Evolutionary conservation across 164 flowering plant genomes (phyloP).

Genomic region (Amborella trichopoda): DNA sequence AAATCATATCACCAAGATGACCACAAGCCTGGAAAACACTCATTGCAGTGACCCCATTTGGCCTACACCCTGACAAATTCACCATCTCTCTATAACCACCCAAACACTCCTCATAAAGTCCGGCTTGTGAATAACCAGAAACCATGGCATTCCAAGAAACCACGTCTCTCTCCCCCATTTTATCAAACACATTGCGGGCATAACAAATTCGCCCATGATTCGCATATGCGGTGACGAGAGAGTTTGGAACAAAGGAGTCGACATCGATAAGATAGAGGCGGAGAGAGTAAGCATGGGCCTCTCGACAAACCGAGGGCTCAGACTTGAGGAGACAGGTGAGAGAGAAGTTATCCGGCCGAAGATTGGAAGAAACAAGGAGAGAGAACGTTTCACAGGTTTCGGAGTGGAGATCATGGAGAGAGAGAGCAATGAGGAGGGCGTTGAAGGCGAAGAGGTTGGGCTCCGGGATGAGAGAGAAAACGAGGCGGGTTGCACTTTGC

Average conservation of each 20-base stretch:
- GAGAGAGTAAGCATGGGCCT: constrained; percentile 40
- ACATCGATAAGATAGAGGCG: constrained; percentile 37
- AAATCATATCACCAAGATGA: constrained; percentile 45
- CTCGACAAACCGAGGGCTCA: constrained; percentile 23
- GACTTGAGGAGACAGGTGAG: constrained; percentile 58
- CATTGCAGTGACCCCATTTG: constrained; percentile 42
- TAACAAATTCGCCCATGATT: constrained; percentile 27
- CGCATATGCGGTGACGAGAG: constrained; percentile 47
- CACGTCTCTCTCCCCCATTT: constrained; percentile 37
- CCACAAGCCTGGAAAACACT: constrained; percentile 71
- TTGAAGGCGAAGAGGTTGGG: constrained; percentile 45
- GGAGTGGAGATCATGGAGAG: constrained; percentile 15
- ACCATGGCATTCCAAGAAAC: constrained; percentile 90
- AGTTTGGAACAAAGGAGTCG: constrained; percentile 54
- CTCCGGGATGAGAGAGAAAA: constrained; percentile 56
- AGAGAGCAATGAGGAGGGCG: constrained; percentile 48
- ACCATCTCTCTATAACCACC: constrained; percentile 39
- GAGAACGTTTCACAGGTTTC: constrained; percentile 29
- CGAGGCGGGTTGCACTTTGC: constrained; percentile 33
- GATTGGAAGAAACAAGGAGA: constrained; percentile 6
- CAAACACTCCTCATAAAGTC: constrained; percentile 47
- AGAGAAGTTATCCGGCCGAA: constrained; percentile 27
- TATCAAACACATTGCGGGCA: constrained; percentile 60
- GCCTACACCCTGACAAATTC: constrained; percentile 18
- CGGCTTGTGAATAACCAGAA: constrained; percentile 65